These are phyloP conservation scores for Euryodendron excelsum DNA, from an alignment of 148 eudicot genomes.

Conservation along the genomic window DNA sequence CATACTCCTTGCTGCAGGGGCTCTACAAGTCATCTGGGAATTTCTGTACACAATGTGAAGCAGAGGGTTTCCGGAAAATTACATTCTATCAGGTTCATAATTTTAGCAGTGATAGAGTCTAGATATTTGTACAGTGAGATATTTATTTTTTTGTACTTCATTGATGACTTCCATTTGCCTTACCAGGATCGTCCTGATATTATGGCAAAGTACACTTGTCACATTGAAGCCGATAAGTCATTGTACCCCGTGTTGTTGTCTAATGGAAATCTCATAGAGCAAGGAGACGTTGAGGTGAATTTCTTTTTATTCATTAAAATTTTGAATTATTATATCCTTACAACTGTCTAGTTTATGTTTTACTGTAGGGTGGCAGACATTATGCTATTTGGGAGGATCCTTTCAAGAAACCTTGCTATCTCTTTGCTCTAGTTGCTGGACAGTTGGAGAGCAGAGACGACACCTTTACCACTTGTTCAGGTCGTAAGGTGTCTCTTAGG, in stretches of 20 bases:
- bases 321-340: conserved; percentile 1
- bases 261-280: conserved; percentile 88
- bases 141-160: not conserved
- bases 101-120: not conserved
- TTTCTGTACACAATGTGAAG: conserved; percentile 99
- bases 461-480: conserved; percentile 79
- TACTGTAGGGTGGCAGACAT: conserved; percentile 75
- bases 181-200: conserved; percentile 97
- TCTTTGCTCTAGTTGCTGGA: conserved; percentile 97
- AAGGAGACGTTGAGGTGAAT: conserved; percentile 89
- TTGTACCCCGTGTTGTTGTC: conserved; percentile 87
- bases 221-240: conserved; percentile 86
- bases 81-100: conserved; percentile 85
- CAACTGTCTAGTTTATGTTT: conserved; percentile 3
- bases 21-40: conserved; percentile 87
- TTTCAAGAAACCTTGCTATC: conserved; percentile 92
- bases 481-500: conserved; percentile 82
- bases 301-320: not conserved
- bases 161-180: conserved; percentile 9
- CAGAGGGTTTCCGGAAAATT: conserved; percentile 97
- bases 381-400: conserved; percentile 97
- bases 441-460: conserved; percentile 92
- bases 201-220: conserved; percentile 95
- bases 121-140: not conserved
- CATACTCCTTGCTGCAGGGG: conserved; percentile 48